These are phyloP conservation scores for Trichoderma reesei DNA, from an alignment of 495 filamentous ascomycete species.

Conservation along the genomic window DNA sequence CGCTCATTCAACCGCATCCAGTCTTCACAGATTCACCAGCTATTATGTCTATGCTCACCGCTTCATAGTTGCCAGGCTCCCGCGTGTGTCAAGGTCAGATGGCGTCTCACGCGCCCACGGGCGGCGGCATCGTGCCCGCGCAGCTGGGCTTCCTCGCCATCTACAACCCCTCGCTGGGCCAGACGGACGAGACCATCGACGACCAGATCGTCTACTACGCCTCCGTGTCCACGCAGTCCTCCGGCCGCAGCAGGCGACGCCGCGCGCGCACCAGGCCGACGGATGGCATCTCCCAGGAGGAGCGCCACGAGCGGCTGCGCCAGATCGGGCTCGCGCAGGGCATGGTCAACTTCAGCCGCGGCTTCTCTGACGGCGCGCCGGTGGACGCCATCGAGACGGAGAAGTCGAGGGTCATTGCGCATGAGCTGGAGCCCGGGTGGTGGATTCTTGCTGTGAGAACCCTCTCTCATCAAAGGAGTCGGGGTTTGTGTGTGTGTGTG, in stretches of 20 bases:
- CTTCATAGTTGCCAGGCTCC: neutral
- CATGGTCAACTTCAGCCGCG: conserved; percentile 87
- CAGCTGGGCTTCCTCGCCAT: conserved; percentile 82
- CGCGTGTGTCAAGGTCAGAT: neutral
- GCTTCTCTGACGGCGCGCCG: conserved; percentile 65
- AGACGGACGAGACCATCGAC: conserved; percentile 74
- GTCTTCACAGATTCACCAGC: neutral
- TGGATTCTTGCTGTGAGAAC: conserved; percentile 78
- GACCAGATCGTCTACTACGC: conserved; percentile 93
- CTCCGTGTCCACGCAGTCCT: conserved; percentile 44
- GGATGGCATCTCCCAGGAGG: conserved; percentile 40
- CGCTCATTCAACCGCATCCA: no score
- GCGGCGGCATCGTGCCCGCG: conserved; percentile 51
- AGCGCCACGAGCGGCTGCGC: conserved; percentile 72
- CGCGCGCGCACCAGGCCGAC: conserved; percentile 21
- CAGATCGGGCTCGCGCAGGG: conserved; percentile 97
- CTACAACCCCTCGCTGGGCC: conserved; percentile 86
- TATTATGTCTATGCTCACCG: neutral
- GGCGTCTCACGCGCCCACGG: conserved; percentile 4
- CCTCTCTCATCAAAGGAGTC: neutral
- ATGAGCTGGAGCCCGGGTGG: conserved; percentile 77
- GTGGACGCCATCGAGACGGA: conserved; percentile 87
- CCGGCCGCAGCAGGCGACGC: conserved; percentile 21
- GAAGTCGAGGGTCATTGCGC: conserved; percentile 68
- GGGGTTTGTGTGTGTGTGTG: neutral